These are phyloP conservation scores for Groenewaldozyma salmanticensis DNA, from an alignment of 805 yeast genomes.

Conservation along the genomic window DNA sequence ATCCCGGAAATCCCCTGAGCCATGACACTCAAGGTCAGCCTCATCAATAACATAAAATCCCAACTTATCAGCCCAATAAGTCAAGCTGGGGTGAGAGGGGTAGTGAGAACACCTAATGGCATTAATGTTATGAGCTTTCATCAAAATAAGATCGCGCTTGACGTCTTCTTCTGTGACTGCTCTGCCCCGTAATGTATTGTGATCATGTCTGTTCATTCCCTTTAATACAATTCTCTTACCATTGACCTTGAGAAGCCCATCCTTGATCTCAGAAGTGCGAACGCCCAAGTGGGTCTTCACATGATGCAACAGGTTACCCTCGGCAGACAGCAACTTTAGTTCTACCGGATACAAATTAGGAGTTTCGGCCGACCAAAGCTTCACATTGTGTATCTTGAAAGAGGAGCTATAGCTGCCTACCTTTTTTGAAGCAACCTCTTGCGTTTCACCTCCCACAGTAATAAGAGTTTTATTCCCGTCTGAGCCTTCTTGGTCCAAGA, in stretches of 20 bases:
- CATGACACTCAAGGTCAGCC: conserved; percentile 32
- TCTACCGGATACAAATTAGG: conserved; percentile 24
- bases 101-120: conserved; percentile 32
- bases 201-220: conserved; percentile 32
- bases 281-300: conserved; percentile 25
- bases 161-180: conserved; percentile 30
- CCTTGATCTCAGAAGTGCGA: conserved; percentile 22
- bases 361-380: conserved; percentile 29
- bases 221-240: conserved; percentile 24
- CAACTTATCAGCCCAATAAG: conserved; percentile 25
- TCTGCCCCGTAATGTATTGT: conserved; percentile 28
- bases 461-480: neutral
- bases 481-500: conserved; percentile 1
- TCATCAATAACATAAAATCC: conserved; percentile 32
- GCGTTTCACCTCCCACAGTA: neutral
- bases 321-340: conserved; percentile 11
- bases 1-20: conserved; percentile 16
- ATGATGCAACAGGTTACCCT: conserved; percentile 8
- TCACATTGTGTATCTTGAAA: conserved; percentile 15
- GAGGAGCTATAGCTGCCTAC: neutral
- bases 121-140: conserved; percentile 30
- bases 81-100: conserved; percentile 29
- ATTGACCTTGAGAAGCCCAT: conserved; percentile 25
- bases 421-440: neutral
- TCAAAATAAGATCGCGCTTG: conserved; percentile 24